These are phyloP conservation scores for Talaromyces islandicus DNA, from an alignment of 2,329 filamentous ascomycete species.

Conservation along the genomic window DNA sequence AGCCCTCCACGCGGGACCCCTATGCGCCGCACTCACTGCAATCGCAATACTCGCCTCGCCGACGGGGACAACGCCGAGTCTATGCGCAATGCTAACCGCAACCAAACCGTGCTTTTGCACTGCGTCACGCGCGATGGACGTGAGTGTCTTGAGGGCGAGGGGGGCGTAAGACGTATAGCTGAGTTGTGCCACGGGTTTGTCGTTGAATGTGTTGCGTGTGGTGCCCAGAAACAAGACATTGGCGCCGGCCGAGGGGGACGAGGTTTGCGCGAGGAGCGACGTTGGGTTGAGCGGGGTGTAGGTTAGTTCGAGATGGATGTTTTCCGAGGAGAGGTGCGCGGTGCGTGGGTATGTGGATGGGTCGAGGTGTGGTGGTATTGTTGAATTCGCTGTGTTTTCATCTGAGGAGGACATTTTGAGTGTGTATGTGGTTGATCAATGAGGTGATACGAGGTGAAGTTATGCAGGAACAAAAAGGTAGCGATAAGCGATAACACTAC, in stretches of 20 bases:
- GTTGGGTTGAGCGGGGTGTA: slow-evolving; percentile 34
- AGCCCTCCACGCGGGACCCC: slow-evolving; percentile 77
- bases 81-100: slow-evolving; percentile 74
- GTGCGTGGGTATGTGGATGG: slow-evolving; percentile 36
- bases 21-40: slow-evolving; percentile 75
- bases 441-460: background rate
- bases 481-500: background rate
- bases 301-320: slow-evolving; percentile 39
- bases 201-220: slow-evolving; percentile 38
- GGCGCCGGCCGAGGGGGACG: slow-evolving; percentile 38
- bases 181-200: slow-evolving; percentile 36
- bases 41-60: slow-evolving; percentile 92
- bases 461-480: background rate
- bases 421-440: background rate
- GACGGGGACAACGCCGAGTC: slow-evolving; percentile 78
- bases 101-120: slow-evolving; percentile 55
- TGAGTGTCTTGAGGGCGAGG: slow-evolving; percentile 36
- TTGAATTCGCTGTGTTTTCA: background rate
- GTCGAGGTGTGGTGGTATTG: slow-evolving; percentile 24
- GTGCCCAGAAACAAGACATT: slow-evolving; percentile 44
- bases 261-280: slow-evolving; percentile 27
- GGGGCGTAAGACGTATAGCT: slow-evolving; percentile 40
- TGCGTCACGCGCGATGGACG: slow-evolving; percentile 32
- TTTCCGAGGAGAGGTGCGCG: slow-evolving; percentile 20
- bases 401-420: background rate